Conservation (phyloP, 2,329 filamentous ascomycete genomes). For the Alternaria sp. region DNA sequence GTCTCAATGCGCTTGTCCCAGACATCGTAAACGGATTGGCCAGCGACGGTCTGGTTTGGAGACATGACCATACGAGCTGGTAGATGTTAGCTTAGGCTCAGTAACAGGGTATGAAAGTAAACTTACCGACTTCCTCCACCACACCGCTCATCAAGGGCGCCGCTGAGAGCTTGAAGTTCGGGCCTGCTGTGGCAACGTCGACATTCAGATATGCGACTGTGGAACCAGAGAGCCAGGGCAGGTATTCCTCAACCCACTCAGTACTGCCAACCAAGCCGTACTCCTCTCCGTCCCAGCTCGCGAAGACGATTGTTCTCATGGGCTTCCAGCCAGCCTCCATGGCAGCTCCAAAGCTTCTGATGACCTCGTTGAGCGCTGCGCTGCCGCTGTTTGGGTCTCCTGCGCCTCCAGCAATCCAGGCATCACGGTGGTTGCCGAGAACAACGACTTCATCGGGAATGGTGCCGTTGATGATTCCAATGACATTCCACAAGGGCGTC, state of each 20-base stretch:
- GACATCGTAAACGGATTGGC: constrained; percentile 71
- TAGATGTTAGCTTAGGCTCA: constrained; percentile 13
- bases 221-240: constrained; percentile 77
- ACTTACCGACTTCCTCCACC: constrained; percentile 67
- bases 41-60: constrained; percentile 74
- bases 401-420: constrained; percentile 86
- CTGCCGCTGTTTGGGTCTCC: constrained; percentile 84
- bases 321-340: constrained; percentile 80
- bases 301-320: constrained; percentile 88
- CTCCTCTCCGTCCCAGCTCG: constrained; percentile 72
- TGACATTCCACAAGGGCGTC: constrained; percentile 71
- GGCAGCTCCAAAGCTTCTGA: constrained; percentile 75
- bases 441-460: constrained; percentile 85
- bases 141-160: constrained; percentile 79
- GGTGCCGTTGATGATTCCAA: constrained; percentile 89
- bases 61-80: constrained; percentile 45
- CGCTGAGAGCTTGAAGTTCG: constrained; percentile 68
- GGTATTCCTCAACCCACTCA: constrained; percentile 90
- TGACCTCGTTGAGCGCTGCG: constrained; percentile 78
- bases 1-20: constrained; percentile 65
- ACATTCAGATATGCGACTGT: constrained; percentile 87
- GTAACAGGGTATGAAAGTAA: background rate
- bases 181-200: constrained; percentile 74
- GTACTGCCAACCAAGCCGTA: constrained; percentile 87
- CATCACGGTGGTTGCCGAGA: constrained; percentile 90